phyloP scores from a whole-genome alignment of 2,329 filamentous ascomycete genomes.

The Zasmidium citrigriseum region DNA sequence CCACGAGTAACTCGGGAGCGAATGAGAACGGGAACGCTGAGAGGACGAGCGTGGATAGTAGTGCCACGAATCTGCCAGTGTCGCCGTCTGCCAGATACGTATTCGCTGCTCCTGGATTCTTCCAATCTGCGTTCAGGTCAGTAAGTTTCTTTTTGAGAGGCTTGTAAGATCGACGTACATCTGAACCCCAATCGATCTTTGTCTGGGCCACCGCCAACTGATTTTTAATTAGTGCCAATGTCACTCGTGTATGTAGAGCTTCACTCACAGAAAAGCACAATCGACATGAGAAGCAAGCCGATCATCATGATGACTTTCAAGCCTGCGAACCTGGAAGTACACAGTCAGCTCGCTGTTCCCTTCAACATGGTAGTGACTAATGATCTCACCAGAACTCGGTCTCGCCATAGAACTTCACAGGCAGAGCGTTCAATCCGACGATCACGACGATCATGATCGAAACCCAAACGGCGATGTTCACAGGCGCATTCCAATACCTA shows the following conservation, averaged over 20 bases:
- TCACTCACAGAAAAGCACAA: constrained; percentile 55
- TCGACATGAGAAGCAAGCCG: constrained; percentile 53
- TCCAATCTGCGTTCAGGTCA: constrained; percentile 39
- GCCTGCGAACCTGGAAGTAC: constrained; percentile 37
- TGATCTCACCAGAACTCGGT: constrained; percentile 51
- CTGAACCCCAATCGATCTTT: constrained; percentile 53
- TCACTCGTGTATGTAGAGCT: not conserved
- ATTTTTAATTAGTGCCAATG: not conserved
- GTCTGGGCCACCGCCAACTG: constrained; percentile 53
- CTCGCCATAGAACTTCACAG: constrained; percentile 54
- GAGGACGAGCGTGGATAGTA: constrained; percentile 54
- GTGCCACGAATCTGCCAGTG: constrained; percentile 50
- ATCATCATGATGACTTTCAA: constrained; percentile 54
- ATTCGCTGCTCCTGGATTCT: constrained; percentile 28
- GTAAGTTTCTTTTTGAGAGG: not conserved
- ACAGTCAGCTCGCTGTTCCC: not conserved
- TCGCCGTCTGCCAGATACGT: constrained; percentile 3
- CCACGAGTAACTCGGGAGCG: constrained; percentile 57
- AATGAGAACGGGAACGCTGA: constrained; percentile 58
- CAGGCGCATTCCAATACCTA: constrained; percentile 33
- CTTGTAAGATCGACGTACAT: constrained; percentile 24
- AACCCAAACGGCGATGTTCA: constrained; percentile 44
- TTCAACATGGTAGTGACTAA: constrained; percentile 2
- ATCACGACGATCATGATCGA: constrained; percentile 40
- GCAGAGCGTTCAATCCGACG: constrained; percentile 49